Evolutionary conservation across 2,329 filamentous ascomycete genomes (phyloP), one percentile per base, ranked within the genome.

Genomic region (Fusarium compactum): DNA sequence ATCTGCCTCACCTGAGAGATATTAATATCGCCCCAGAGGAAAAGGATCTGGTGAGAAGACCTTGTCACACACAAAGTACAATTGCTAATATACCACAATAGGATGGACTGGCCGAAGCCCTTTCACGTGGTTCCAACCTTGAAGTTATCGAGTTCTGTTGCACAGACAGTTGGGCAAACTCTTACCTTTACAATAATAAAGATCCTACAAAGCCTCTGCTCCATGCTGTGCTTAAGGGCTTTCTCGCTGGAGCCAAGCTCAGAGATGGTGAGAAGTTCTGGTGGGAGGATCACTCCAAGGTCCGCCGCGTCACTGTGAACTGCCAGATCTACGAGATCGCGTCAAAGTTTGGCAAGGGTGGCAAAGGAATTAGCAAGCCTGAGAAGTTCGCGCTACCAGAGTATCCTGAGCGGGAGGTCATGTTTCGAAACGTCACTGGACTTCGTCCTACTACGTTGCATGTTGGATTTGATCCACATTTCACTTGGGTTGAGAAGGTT

Each of bases 21-120:
- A 34, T 71, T 4, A 20, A 58, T 9, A 71, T 71, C 52, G 48
- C 57, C 2, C 67, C 69, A 3, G 51, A 66, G 5, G 58, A 59
- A 48, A 12, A 16, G 3, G 44, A 71, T 20, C 62, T 68, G 16
- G 67, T 71, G 20, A 24, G 10, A 12, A 16, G 11, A 5, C 11
- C 30, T 12, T n/a, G 6, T 14, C 6, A 7, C 29, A 30, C 12
- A 30, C 6, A 30, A 30, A 15, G 10, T 16, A 20, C 24, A 25
- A 11, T 38, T n/a, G 18, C 66, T 59, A 3, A 70, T 24, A 6
- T 14, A 7, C 3, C 16, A 2, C 12, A 32, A 47, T n/a, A 71
- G 69, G 38, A 52, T 15, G 40, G 54, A 52, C 57, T 70, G 7
- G 67, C 54, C 15, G n/a, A 25, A 15, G 52, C 44, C 27, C 48